These are phyloP conservation scores for Trypanosoma scelopori DNA, from an alignment of 208 protist genomes.

Conservation along the genomic window DNA sequence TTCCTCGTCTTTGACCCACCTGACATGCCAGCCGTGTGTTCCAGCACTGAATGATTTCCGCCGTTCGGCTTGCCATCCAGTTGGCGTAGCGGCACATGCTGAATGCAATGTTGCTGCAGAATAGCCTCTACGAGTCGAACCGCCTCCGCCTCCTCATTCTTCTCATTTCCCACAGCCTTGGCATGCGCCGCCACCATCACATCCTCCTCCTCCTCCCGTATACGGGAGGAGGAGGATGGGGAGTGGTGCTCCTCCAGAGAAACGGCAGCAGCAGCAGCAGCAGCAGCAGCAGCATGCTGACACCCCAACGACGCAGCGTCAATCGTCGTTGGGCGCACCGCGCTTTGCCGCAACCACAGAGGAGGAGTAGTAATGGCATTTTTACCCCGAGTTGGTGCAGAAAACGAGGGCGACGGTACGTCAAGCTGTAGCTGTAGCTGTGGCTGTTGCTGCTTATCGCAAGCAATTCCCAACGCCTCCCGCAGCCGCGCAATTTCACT, in stretches of 20 bases:
- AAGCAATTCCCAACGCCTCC: constrained; percentile 8
- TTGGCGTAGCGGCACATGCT: not conserved
- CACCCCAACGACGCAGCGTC: not conserved
- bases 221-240: no score
- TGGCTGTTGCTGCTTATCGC: not conserved
- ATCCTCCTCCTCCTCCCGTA: no score
- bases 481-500: constrained; percentile 31
- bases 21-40: no score
- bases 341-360: constrained; percentile 1
- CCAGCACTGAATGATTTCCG: not conserved
- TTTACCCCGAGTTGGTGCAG: not conserved
- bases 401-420: not conserved
- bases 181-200: not conserved
- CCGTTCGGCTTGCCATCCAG: not conserved
- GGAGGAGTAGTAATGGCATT: not conserved
- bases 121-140: constrained; percentile 8
- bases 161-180: not conserved
- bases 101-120: constrained; percentile 10
- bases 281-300: no score
- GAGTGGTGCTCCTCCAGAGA: not conserved
- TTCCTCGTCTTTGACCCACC: no score
- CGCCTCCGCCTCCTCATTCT: constrained; percentile 4
- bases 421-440: not conserved
- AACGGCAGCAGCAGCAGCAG: no score
- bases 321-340: not conserved